phyloP scores from a whole-genome alignment of 139 green algal genomes.

The Micractinium sp. region DNA sequence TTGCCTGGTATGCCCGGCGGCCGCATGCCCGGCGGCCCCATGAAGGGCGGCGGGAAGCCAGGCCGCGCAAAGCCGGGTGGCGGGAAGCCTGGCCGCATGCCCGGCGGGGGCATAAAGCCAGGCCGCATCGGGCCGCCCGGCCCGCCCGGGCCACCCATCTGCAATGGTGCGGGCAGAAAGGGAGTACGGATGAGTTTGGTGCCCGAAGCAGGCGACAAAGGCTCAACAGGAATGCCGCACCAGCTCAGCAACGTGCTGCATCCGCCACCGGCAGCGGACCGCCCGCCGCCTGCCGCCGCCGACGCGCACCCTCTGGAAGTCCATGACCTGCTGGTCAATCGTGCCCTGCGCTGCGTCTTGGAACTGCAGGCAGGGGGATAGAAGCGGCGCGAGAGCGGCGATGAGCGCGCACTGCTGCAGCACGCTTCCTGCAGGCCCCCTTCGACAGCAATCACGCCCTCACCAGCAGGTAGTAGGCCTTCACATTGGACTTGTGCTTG shows the following conservation, averaged over 20 bases:
- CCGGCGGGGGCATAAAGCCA: slow-evolving; percentile 9
- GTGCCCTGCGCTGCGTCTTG: slow-evolving; percentile 61
- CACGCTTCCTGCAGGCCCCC: not conserved
- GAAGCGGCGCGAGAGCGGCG: not conserved
- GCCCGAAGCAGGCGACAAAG: too few species aligned
- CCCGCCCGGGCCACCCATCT: not conserved
- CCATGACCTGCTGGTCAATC: slow-evolving; percentile 50
- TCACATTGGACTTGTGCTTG: slow-evolving; percentile 98
- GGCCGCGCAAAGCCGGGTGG: not conserved
- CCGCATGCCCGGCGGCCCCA: not conserved
- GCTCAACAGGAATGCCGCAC: too few species aligned
- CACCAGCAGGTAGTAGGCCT: slow-evolving; percentile 95
- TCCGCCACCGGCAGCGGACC: too few species aligned
- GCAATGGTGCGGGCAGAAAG: not conserved
- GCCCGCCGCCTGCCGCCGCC: not conserved
- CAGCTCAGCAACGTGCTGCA: too few species aligned
- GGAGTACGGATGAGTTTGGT: not conserved
- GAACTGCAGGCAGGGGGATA: slow-evolving; percentile 69
- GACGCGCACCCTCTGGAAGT: slow-evolving; percentile 32
- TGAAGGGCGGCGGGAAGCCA: not conserved
- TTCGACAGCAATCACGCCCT: slow-evolving; percentile 29
- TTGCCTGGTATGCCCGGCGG: not conserved
- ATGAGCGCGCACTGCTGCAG: not conserved
- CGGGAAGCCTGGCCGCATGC: not conserved
- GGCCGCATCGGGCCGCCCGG: slow-evolving; percentile 4